A percentile compares a stretch with the other conserved stretches of the same genome.
Evolutionary conservation across 1,284 basidiomycete species (phyloP).

Genomic region (Singerocomus inundabilis): DNA sequence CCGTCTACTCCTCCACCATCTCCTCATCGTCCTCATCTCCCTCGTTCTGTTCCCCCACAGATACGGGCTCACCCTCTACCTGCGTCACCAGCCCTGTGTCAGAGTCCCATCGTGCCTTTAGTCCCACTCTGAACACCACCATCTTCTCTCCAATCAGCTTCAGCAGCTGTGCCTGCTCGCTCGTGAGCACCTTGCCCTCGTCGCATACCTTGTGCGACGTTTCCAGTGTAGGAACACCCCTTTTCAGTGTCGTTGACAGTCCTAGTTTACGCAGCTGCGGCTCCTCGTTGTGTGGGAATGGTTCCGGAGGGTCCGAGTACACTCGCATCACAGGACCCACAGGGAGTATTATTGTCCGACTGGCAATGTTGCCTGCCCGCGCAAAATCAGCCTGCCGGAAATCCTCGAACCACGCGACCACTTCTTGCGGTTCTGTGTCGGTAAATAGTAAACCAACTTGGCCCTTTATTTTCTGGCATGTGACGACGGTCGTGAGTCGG

Average conservation of each 20-base stretch:
- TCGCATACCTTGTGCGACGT: conserved; percentile 84
- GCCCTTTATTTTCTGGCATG: conserved; percentile 82
- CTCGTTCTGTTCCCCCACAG: conserved; percentile 37
- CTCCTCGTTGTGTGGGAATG: conserved; percentile 96
- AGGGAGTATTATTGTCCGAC: conserved; percentile 75
- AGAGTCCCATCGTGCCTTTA: conserved; percentile 77
- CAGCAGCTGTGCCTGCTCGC: conserved; percentile 86
- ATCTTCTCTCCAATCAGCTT: conserved; percentile 87
- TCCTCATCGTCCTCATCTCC: conserved; percentile 37
- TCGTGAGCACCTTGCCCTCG: conserved; percentile 75
- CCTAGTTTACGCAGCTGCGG: conserved; percentile 93
- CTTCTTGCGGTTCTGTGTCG: conserved; percentile 83
- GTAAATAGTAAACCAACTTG: conserved; percentile 94
- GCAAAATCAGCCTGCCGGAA: conserved; percentile 92
- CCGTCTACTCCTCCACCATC: conserved; percentile 36
- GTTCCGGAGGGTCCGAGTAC: conserved; percentile 73
- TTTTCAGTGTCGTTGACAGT: conserved; percentile 80
- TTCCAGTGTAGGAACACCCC: conserved; percentile 85
- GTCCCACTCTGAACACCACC: conserved; percentile 75
- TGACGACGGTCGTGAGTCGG: conserved; percentile 7
- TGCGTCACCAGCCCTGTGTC: conserved; percentile 65
- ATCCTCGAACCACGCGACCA: conserved; percentile 91
- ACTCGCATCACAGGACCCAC: conserved; percentile 71
- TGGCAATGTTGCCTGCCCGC: conserved; percentile 81
- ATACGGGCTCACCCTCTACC: conserved; percentile 46